Conservation (phyloP, 2,329 filamentous ascomycete species). For the Fusarium piperis region DNA sequence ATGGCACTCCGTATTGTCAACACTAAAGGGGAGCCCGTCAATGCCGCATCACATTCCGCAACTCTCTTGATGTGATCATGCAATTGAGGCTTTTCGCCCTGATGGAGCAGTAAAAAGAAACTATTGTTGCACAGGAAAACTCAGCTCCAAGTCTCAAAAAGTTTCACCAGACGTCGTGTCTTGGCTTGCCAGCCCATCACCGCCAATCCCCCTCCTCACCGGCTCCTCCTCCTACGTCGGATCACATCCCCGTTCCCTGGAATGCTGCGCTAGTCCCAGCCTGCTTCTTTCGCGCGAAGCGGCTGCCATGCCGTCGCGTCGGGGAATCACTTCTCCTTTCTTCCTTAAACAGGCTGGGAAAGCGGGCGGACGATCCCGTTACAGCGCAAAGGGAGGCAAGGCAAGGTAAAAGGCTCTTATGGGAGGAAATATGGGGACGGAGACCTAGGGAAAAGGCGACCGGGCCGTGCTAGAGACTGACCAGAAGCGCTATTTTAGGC, state of each 20-base stretch:
- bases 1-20: conserved; percentile 3
- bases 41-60: neutral
- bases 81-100: neutral
- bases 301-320: neutral
- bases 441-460: too few relatives aligned
- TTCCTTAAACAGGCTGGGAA: neutral
- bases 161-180: neutral
- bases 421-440: too few relatives aligned
- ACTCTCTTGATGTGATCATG: neutral
- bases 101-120: neutral
- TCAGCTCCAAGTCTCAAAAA: conserved; percentile 22
- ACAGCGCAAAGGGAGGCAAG: neutral
- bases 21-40: neutral
- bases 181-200: conserved; percentile 1
- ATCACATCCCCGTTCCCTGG: conserved; percentile 26
- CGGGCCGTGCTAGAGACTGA: too few relatives aligned
- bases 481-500: too few relatives aligned
- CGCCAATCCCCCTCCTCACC: conserved; percentile 12
- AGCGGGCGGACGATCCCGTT: conserved; percentile 10
- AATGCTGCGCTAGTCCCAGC: conserved; percentile 24
- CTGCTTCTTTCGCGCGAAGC: neutral
- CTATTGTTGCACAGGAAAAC: conserved; percentile 4
- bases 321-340: conserved; percentile 11
- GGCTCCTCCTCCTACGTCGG: conserved; percentile 18
- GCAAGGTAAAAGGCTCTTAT: too few relatives aligned